phyloP scores from a whole-genome alignment of 116 monocot species.

The Posidonia oceanica region DNA sequence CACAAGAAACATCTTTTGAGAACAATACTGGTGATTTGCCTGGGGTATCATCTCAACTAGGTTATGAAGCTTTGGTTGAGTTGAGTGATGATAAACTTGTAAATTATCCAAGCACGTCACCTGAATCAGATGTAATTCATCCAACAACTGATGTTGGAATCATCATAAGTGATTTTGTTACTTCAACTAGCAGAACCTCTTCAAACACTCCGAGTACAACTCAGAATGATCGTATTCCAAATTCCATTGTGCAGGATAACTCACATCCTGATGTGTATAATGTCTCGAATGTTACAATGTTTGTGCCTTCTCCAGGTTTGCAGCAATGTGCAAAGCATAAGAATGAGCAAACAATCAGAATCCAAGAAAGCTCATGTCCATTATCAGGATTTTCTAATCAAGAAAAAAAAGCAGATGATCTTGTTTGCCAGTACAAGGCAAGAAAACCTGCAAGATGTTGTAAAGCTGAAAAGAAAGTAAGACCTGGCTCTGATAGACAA shows the following conservation, averaged over 20 bases:
- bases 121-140: slow-evolving; percentile 60
- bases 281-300: slow-evolving; percentile 6
- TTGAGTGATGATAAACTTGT: slow-evolving; percentile 18
- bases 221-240: slow-evolving; percentile 7
- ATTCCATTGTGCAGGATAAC: slow-evolving; percentile 10
- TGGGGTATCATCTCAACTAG: slow-evolving; percentile 31
- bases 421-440: slow-evolving; percentile 5
- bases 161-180: slow-evolving; percentile 13
- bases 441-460: slow-evolving; percentile 8
- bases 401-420: slow-evolving; percentile 10
- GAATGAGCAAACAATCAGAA: slow-evolving; percentile 13
- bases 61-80: slow-evolving; percentile 15
- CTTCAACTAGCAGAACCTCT: slow-evolving; percentile 9
- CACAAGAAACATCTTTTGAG: slow-evolving; percentile 49
- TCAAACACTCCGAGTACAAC: slow-evolving; percentile 1
- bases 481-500: slow-evolving; percentile 2
- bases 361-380: slow-evolving; percentile 1
- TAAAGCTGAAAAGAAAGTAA: slow-evolving; percentile 7
- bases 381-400: slow-evolving; percentile 6
- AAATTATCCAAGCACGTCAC: slow-evolving; percentile 45
- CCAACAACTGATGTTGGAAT: slow-evolving; percentile 22
- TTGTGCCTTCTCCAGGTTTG: slow-evolving; percentile 2
- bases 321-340: neutral
- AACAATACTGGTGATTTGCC: slow-evolving; percentile 26
- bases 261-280: slow-evolving; percentile 9